A percentile compares a stretch with the other conserved stretches of the same genome.
phyloP scores from a whole-genome alignment of 108 stramenopile species.

The Fistulifera solaris region DNA sequence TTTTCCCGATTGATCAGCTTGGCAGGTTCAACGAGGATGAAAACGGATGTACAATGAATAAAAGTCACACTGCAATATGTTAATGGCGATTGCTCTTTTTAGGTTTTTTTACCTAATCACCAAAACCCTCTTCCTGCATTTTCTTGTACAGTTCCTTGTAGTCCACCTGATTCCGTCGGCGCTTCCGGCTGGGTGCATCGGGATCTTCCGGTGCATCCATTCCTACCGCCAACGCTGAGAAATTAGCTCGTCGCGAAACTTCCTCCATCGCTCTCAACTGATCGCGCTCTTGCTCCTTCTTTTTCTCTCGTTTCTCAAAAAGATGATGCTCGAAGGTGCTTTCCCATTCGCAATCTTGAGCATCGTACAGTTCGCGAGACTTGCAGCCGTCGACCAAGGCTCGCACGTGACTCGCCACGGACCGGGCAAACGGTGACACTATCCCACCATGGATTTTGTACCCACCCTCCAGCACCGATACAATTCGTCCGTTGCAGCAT shows the following conservation, averaged over 20 bases:
- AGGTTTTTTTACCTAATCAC: slow-evolving; percentile 7
- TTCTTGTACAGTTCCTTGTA: slow-evolving; percentile 73
- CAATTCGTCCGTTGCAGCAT: slow-evolving; percentile 90
- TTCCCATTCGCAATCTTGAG: slow-evolving; percentile 74
- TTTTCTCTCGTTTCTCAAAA: slow-evolving; percentile 77
- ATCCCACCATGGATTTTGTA: slow-evolving; percentile 94
- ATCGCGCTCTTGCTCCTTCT: slow-evolving; percentile 68
- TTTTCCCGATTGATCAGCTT: no score
- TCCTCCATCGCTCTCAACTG: slow-evolving; percentile 30
- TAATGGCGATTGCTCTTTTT: no score
- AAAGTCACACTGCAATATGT: no score
- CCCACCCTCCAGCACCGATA: slow-evolving; percentile 93
- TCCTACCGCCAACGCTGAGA: slow-evolving; percentile 8
- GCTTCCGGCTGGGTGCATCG: slow-evolving; percentile 49
- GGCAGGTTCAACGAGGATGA: no score
- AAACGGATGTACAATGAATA: no score
- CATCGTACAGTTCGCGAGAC: slow-evolving; percentile 66
- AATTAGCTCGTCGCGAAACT: neutral
- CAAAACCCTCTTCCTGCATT: slow-evolving; percentile 74
- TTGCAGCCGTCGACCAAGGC: slow-evolving; percentile 74
- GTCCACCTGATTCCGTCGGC: slow-evolving; percentile 73
- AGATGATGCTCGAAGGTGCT: slow-evolving; percentile 74
- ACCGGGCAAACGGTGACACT: slow-evolving; percentile 80
- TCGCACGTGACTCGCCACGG: slow-evolving; percentile 81
- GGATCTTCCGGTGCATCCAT: slow-evolving; percentile 26